A percentile compares a stretch with the other conserved stretches of the same genome.
phyloP scores from a whole-genome alignment of 805 yeast genomes.

The Candida endomychidarum region DNA sequence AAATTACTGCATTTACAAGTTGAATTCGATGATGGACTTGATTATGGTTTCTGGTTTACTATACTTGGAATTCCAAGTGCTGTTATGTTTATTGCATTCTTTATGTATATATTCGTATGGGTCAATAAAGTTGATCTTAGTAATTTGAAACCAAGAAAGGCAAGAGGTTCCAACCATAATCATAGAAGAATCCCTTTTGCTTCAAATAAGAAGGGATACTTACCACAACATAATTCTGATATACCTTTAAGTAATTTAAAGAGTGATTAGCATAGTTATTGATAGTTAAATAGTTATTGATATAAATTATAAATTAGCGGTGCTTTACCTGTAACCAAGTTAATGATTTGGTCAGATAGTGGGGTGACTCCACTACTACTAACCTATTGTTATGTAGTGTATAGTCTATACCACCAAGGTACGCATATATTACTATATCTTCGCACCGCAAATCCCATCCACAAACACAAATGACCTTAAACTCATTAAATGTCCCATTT shows the following conservation, averaged over 20 bases:
- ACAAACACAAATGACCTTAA: not conserved
- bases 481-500: too few species aligned
- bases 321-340: too few species aligned
- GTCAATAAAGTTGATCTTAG: slow-evolving; percentile 52
- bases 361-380: too few species aligned
- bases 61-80: slow-evolving; percentile 68
- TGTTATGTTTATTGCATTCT: slow-evolving; percentile 57
- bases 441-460: not conserved
- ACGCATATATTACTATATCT: not conserved
- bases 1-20: slow-evolving; percentile 20
- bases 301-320: too few species aligned
- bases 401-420: not conserved
- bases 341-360: too few species aligned
- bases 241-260: slow-evolving; percentile 16
- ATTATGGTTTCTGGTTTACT: slow-evolving; percentile 58
- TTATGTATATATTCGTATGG: slow-evolving; percentile 64
- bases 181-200: slow-evolving; percentile 31
- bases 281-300: too few species aligned
- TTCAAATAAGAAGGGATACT: slow-evolving; percentile 18
- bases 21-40: slow-evolving; percentile 48
- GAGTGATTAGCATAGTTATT: slow-evolving; percentile 12
- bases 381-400: too few species aligned
- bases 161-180: slow-evolving; percentile 26
- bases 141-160: slow-evolving; percentile 30
- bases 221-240: slow-evolving; percentile 34